Base-by-base conservation (phyloP, 495 filamentous ascomycete species). In the Neurospora discreta region DNA sequence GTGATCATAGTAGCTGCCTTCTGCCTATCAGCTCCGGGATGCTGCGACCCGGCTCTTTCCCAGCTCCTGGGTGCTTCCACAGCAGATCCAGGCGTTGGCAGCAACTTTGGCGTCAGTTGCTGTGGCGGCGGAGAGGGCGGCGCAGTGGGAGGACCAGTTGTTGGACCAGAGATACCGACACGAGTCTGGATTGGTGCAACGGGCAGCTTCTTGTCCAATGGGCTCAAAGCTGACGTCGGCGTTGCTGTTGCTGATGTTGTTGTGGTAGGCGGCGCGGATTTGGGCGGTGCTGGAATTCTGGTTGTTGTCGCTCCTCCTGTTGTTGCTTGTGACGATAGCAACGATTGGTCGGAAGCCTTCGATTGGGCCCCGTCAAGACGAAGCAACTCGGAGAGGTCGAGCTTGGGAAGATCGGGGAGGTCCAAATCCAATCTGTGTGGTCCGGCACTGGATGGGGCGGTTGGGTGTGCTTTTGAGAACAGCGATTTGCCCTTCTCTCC, bases 401-500 rank as follows among this genome's bases (percentile, higher is more conserved):
- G 20, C 11, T 33, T 30, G 69, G 42, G 42, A 71, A 71, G 69
- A 43, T 44, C 52, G 26, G 52, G 52, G 52, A 60, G 36, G 26
- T 60, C 40, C 18, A 36, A n/a, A 11, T 38, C n/a, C 18, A 20
- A 60, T 68, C 30, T 71, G 26, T 39, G 52, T 13, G 9, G 52
- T 16, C 52, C 52, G 23, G 52, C 15, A 60, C 13, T 60, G 2
- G 76, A 72, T 72, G 79, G 75, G 76, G 78, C 78, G 23, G 75
- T 73, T 33, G 78, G 79, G 40, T 80, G 76, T 1, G 78, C 79
- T 74, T 81, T 81, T 39, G 79, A 81, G 73, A 78, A 81, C 38
- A 78, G 79, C 70, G 79, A 81, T 70, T 76, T 68, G 58, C 78
- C 77, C 2, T 75, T 73, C 71, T 76, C 52, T 4, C 52, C 52